phyloP scores from a whole-genome alignment of 176 grass and related monocot genomes.

The Phyllostachys edulis region DNA sequence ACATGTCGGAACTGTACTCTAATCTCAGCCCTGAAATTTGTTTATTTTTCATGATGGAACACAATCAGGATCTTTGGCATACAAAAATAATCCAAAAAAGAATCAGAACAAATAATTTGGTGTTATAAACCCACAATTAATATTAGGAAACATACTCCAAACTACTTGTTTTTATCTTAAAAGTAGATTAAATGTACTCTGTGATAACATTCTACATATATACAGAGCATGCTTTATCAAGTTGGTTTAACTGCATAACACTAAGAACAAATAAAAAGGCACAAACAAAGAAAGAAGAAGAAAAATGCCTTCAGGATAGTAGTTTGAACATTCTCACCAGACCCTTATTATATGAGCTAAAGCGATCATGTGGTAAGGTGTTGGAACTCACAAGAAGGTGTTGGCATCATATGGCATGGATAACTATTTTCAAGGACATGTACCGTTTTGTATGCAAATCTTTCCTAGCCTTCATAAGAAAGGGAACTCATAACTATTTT shows the following conservation, averaged over 20 bases:
- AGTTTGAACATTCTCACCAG: background rate
- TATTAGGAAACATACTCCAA: background rate
- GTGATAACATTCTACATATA: background rate
- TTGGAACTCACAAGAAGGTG: background rate
- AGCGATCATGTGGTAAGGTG: background rate
- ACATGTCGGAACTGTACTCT: slow-evolving; percentile 95
- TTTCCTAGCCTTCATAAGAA: slow-evolving; percentile 84
- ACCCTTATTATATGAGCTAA: background rate
- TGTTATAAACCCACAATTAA: background rate
- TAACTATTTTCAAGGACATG: background rate
- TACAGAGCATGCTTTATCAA: background rate
- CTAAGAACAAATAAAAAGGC: background rate
- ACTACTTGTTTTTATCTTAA: background rate
- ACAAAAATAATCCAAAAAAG: background rate
- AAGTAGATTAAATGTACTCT: background rate
- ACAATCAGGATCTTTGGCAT: background rate
- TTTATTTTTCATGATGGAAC: slow-evolving; percentile 22
- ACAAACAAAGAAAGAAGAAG: background rate
- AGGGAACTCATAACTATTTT: slow-evolving; percentile 45
- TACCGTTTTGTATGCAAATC: slow-evolving; percentile 58
- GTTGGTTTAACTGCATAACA: background rate
- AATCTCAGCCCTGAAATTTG: slow-evolving; percentile 69
- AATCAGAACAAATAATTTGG: background rate
- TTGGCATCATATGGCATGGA: background rate
- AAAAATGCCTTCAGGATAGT: background rate